Evolutionary conservation across 2,329 filamentous ascomycete species (phyloP).

Genomic region (Atkinsonella hypoxylon): DNA sequence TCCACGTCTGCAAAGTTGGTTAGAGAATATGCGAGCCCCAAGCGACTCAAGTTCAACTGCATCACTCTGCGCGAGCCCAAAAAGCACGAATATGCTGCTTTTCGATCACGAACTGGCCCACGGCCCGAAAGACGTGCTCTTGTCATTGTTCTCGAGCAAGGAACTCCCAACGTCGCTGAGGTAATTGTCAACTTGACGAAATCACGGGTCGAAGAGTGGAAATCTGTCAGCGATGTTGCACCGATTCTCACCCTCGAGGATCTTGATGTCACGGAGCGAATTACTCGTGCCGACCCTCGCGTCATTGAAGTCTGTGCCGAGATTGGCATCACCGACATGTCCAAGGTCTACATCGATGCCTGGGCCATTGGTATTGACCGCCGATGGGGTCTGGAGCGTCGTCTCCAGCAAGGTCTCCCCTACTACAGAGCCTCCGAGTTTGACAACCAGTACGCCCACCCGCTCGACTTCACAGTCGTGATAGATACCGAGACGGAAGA

Average conservation of each 20-base stretch:
- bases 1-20: constrained; percentile 36
- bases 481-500: constrained; percentile 35
- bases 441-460: constrained; percentile 52
- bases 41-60: constrained; percentile 40
- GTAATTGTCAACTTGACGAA: constrained; percentile 36
- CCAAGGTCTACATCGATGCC: constrained; percentile 73
- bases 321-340: constrained; percentile 68
- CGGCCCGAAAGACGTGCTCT: constrained; percentile 38
- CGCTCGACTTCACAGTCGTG: constrained; percentile 36
- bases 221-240: constrained; percentile 33
- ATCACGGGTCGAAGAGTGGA: constrained; percentile 29
- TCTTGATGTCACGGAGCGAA: constrained; percentile 59
- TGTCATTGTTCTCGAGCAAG: constrained; percentile 33
- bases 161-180: constrained; percentile 31
- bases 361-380: constrained; percentile 80
- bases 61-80: constrained; percentile 54
- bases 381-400: constrained; percentile 58
- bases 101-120: constrained; percentile 35
- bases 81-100: constrained; percentile 52
- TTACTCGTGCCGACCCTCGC: constrained; percentile 55
- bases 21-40: constrained; percentile 23
- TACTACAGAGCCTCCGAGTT: constrained; percentile 65
- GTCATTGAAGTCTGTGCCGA: constrained; percentile 69
- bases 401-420: constrained; percentile 71
- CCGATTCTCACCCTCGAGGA: constrained; percentile 65